Conservation (phyloP, 176 grass and related monocot genomes). For the Musa itinerans region DNA sequence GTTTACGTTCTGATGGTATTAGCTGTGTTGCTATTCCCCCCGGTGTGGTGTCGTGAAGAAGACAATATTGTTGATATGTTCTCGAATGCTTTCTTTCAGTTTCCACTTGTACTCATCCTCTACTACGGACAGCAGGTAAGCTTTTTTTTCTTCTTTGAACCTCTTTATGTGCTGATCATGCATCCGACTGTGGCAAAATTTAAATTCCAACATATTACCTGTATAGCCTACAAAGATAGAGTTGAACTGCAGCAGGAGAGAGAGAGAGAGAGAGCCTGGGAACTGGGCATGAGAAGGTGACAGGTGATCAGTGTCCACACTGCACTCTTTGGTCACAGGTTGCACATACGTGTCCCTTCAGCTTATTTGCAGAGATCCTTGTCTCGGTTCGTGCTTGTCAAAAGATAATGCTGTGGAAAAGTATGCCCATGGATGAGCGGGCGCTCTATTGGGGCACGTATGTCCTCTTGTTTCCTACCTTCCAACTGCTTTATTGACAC, state of each 20-base stretch:
- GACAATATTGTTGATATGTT: not conserved
- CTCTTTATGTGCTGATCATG: not conserved
- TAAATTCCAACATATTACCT: not conserved
- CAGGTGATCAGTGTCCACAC: not conserved
- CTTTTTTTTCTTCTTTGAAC: not conserved
- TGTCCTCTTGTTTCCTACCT: constrained; percentile 1
- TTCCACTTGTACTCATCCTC: not conserved
- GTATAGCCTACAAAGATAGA: not conserved
- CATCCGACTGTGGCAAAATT: not conserved
- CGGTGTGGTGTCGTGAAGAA: too few species aligned
- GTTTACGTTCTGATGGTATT: constrained; percentile 1
- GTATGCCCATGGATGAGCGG: too few species aligned
- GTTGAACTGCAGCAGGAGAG: not conserved
- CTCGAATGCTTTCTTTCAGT: not conserved
- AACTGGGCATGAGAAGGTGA: not conserved
- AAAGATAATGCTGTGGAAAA: too few species aligned
- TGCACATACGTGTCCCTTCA: too few species aligned
- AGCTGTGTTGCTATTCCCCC: not conserved
- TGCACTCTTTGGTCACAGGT: too few species aligned
- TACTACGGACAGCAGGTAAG: not conserved
- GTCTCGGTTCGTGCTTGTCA: too few species aligned
- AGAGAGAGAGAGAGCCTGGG: not conserved
- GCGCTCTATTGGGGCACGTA: not conserved
- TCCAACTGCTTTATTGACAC: constrained; percentile 4
- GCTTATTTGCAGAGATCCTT: too few species aligned